A percentile compares a stretch with the other conserved stretches of the same genome.
Conservation (phyloP, 1,139 yeast species). For the Zygosaccharomyces pseudobailii region DNA sequence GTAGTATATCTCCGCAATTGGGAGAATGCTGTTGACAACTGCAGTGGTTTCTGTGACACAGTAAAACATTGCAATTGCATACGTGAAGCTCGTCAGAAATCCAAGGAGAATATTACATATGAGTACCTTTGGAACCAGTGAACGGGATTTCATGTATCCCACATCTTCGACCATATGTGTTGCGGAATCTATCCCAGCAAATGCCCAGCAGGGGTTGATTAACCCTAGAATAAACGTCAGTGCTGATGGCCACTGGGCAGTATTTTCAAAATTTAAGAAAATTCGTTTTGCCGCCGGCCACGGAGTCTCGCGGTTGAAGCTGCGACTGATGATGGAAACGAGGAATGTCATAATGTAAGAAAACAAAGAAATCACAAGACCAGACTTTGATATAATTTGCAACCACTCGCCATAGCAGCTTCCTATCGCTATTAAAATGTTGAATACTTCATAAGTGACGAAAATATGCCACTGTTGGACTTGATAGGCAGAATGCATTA, state of each 20-base stretch:
- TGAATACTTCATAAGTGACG: slow-evolving; percentile 39
- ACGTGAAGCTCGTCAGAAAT: slow-evolving; percentile 41
- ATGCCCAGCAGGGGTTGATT: slow-evolving; percentile 58
- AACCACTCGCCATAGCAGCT: slow-evolving; percentile 37
- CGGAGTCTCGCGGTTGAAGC: slow-evolving; percentile 34
- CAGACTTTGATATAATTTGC: slow-evolving; percentile 39
- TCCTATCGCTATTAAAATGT: slow-evolving; percentile 32
- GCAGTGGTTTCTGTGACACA: slow-evolving; percentile 47
- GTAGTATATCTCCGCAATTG: slow-evolving; percentile 55
- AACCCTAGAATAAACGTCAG: slow-evolving; percentile 59
- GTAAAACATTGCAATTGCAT: slow-evolving; percentile 54
- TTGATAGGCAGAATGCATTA: slow-evolving; percentile 42
- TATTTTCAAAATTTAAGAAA: slow-evolving; percentile 46
- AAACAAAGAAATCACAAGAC: slow-evolving; percentile 46
- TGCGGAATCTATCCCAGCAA: slow-evolving; percentile 56
- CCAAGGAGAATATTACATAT: slow-evolving; percentile 56
- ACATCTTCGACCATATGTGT: slow-evolving; percentile 61
- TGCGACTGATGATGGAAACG: slow-evolving; percentile 45
- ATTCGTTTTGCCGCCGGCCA: slow-evolving; percentile 47
- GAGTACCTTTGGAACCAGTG: slow-evolving; percentile 52
- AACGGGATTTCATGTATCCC: slow-evolving; percentile 39
- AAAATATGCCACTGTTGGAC: slow-evolving; percentile 50
- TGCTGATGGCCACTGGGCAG: slow-evolving; percentile 52
- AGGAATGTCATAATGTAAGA: slow-evolving; percentile 48
- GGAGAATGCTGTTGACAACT: slow-evolving; percentile 44